These are phyloP conservation scores for Citeromyces hawaiiensis DNA, from an alignment of 1,139 yeast genomes.

Conservation along the genomic window DNA sequence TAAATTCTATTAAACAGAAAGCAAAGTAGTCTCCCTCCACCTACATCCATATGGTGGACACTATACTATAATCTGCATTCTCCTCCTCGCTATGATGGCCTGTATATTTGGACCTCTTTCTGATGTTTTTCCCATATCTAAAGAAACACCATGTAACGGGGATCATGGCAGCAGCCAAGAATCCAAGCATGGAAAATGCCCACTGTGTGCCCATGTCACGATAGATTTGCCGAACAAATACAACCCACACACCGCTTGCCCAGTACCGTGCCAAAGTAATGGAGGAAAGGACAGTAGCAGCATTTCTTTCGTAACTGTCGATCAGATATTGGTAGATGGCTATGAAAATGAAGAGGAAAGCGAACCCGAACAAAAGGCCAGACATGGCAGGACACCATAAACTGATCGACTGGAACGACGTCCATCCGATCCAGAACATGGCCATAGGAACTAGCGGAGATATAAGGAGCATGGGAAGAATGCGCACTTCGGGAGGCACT, in stretches of 20 bases:
- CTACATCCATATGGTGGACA: too few relatives aligned
- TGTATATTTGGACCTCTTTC: conserved; percentile 56
- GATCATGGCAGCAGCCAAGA: conserved; percentile 43
- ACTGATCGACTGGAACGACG: conserved; percentile 57
- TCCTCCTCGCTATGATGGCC: too few relatives aligned
- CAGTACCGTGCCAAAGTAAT: conserved; percentile 63
- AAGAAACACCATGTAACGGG: conserved; percentile 71
- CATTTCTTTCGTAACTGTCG: conserved; percentile 64
- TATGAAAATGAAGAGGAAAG: conserved; percentile 61
- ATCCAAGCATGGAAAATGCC: conserved; percentile 73
- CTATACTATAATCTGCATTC: too few relatives aligned
- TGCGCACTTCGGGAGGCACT: conserved; percentile 72
- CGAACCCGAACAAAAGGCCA: conserved; percentile 61
- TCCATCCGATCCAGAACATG: conserved; percentile 76
- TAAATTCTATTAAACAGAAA: too few relatives aligned
- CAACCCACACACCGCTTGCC: conserved; percentile 67
- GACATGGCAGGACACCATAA: conserved; percentile 79
- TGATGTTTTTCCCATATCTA: conserved; percentile 46
- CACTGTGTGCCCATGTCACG: conserved; percentile 60
- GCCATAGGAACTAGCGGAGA: conserved; percentile 62
- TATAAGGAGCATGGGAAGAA: conserved; percentile 63
- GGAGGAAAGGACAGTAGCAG: conserved; percentile 87
- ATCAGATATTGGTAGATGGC: conserved; percentile 71
- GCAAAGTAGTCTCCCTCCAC: too few relatives aligned
- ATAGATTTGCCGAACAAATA: conserved; percentile 69